These are phyloP conservation scores for Ricinus communis DNA, from an alignment of 345 rosid species.

Conservation along the genomic window DNA sequence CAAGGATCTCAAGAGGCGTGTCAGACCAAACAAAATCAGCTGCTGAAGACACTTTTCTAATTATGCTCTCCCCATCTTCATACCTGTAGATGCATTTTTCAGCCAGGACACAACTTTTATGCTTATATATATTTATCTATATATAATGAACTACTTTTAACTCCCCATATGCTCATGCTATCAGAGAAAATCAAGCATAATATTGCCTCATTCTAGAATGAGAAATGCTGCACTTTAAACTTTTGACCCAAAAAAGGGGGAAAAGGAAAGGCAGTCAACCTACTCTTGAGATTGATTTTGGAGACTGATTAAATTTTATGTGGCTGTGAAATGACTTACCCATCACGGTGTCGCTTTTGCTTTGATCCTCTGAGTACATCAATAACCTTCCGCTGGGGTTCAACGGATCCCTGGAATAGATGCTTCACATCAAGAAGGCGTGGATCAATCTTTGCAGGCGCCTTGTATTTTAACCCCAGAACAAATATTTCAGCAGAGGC, in stretches of 20 bases:
- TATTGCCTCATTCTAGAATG: neutral
- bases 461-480: slow-evolving; percentile 80
- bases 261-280: neutral
- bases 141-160: slow-evolving; percentile 4
- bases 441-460: slow-evolving; percentile 91
- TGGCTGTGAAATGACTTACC: slow-evolving; percentile 46
- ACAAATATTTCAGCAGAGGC: slow-evolving; percentile 88
- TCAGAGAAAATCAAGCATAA: neutral
- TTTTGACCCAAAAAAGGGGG: neutral
- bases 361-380: slow-evolving; percentile 73
- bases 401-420: slow-evolving; percentile 71
- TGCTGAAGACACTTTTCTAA: slow-evolving; percentile 72
- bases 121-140: neutral
- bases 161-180: neutral
- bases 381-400: slow-evolving; percentile 63
- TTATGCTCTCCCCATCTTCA: slow-evolving; percentile 65
- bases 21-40: slow-evolving; percentile 86
- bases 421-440: slow-evolving; percentile 78
- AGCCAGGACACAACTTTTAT: slow-evolving; percentile 4
- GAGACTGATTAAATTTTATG: neutral
- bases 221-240: neutral
- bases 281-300: neutral
- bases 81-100: slow-evolving; percentile 46
- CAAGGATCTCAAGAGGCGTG: slow-evolving; percentile 85
- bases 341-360: slow-evolving; percentile 81